Evolutionary conservation across 2,329 filamentous ascomycete species (phyloP), one percentile per base, ranked within the genome.

Genomic region (Anisogramma anomala): DNA sequence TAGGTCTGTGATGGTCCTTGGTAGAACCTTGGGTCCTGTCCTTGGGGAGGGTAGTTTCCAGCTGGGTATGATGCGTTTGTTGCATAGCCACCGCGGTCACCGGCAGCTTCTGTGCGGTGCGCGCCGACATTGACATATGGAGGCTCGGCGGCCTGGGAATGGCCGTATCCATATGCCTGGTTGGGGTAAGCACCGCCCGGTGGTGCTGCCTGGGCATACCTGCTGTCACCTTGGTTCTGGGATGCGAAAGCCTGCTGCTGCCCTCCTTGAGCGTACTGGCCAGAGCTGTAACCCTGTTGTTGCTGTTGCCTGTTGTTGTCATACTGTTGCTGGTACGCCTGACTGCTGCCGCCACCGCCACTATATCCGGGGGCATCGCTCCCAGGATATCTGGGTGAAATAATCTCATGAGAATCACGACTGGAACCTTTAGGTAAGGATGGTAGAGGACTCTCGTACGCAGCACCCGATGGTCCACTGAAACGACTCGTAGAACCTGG

Each of bases 401-500:
- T 58, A 32, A 32, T 32, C 56, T 64, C 67, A 53, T 61, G 49
- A 42, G 47, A 54, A 42, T 50, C 49, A 38, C 41, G 33, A 33
- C 43, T 39, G 20, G 37, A 33, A 18, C 41, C 39, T 9, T 25
- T 45, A 15, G 39, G 43, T 19, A 47, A 45, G 14, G 35, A 28
- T 30, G 18, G 18, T 30, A 26, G 31, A 37, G 41, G 41, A 37
- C 31, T 39, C 19, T 47, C 45, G 39, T 47, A 47, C 45, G 47
- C 43, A 49, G 50, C 53, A 55, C 37, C 52, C 49, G 38, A 46
- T 33, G 36, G 36, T 39, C 45, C 33, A 35, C 38, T 44, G 32
- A 44, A 44, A 20, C 47, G 43, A 49, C 48, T 69, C 60, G 72
- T 64, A 48, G 71, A 74, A 55, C 72, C 72, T 76, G 64, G 55